Conservation (phyloP, 306 rosid genomes). For the Astragalus membranaceus region DNA sequence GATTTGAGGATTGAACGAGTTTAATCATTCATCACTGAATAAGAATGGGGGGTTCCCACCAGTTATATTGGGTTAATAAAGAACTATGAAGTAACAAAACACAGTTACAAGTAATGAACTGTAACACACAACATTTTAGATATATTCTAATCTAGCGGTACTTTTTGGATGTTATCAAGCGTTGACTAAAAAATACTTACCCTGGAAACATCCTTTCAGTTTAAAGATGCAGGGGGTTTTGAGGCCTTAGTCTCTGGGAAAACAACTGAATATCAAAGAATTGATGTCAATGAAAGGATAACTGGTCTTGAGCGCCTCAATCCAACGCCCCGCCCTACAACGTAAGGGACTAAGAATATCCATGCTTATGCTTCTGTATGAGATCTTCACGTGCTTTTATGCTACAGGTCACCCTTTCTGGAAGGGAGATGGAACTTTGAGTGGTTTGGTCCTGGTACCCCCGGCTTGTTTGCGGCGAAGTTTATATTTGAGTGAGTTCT, state of each 20-base stretch:
- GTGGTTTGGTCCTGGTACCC: slow-evolving; percentile 87
- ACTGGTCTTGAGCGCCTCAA: slow-evolving; percentile 90
- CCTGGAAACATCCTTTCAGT: slow-evolving; percentile 45
- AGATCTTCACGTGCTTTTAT: slow-evolving; percentile 34
- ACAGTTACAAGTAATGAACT: background rate
- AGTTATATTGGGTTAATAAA: background rate
- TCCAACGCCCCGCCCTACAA: slow-evolving; percentile 94
- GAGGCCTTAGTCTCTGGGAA: slow-evolving; percentile 82
- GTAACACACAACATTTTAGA: background rate
- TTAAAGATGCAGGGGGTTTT: slow-evolving; percentile 93
- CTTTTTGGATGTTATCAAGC: background rate
- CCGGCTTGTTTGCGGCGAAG: slow-evolving; percentile 68
- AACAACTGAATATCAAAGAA: slow-evolving; percentile 64
- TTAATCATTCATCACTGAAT: background rate
- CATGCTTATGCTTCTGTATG: slow-evolving; percentile 11
- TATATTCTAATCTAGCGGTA: background rate
- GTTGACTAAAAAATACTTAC: slow-evolving; percentile 17
- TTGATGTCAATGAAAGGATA: slow-evolving; percentile 95
- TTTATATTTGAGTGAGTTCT: slow-evolving; percentile 70
- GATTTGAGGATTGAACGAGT: background rate
- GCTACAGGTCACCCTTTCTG: slow-evolving; percentile 88
- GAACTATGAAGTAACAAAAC: background rate
- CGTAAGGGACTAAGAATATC: slow-evolving; percentile 42
- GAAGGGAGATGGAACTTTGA: slow-evolving; percentile 96
- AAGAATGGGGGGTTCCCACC: background rate